Percentiles rank a stretch among this genome's conserved stretches.
phyloP scores from a whole-genome alignment of 148 eudicot species.

The Dysphania ambrosioides region DNA sequence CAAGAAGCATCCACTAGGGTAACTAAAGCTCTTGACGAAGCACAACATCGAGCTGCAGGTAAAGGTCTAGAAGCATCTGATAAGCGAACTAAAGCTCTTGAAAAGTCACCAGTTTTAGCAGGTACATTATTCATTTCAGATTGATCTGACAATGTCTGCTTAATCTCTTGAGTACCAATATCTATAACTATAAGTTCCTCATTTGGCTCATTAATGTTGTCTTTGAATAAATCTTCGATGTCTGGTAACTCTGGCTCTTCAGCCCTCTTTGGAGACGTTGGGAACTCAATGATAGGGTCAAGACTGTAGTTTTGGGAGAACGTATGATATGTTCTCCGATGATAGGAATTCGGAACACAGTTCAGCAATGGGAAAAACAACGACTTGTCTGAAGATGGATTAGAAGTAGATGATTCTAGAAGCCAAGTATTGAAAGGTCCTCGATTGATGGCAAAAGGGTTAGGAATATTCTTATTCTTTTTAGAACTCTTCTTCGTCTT shows the following conservation, averaged over 20 bases:
- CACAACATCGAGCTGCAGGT: no score
- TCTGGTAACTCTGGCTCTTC: constrained; percentile 23
- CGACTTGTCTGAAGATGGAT: background rate
- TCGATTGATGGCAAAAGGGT: constrained; percentile 23
- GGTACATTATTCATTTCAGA: no score
- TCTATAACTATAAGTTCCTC: constrained; percentile 27
- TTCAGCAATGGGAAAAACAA: background rate
- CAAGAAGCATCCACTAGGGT: background rate
- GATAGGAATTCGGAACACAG: background rate
- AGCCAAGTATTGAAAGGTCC: background rate
- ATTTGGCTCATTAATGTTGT: constrained; percentile 15
- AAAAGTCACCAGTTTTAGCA: no score
- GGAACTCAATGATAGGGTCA: constrained; percentile 44
- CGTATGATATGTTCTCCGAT: background rate
- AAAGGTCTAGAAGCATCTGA: constrained; percentile 13
- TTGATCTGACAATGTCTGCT: background rate
- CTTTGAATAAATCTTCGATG: constrained; percentile 42
- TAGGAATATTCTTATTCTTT: background rate
- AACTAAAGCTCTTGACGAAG: constrained; percentile 24
- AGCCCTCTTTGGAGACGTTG: constrained; percentile 41
- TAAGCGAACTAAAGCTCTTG: constrained; percentile 23
- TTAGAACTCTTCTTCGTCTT: constrained; percentile 16
- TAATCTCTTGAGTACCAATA: constrained; percentile 23
- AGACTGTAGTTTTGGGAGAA: constrained; percentile 7
- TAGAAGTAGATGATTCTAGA: background rate